Conservation (phyloP, 2,329 filamentous ascomycete genomes). For the Ascochyta clinopodiicola region DNA sequence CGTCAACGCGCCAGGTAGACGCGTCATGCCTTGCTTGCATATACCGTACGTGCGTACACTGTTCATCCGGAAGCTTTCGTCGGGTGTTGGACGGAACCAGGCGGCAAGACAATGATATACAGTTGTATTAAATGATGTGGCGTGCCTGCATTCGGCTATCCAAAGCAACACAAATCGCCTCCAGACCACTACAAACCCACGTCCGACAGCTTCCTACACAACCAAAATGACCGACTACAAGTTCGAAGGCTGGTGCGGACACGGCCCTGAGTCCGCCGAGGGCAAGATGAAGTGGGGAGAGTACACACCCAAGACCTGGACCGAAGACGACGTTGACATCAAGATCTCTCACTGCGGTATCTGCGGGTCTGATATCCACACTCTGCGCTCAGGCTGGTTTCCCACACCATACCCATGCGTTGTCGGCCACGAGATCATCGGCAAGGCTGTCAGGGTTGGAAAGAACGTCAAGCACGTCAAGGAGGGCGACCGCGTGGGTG, state of each 20-base stretch:
- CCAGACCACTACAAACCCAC: background rate
- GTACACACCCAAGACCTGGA: constrained; percentile 55
- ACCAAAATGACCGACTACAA: constrained; percentile 28
- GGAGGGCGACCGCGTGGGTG: constrained; percentile 65
- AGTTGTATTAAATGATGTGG: background rate
- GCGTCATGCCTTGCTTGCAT: constrained; percentile 1
- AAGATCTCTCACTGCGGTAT: constrained; percentile 50
- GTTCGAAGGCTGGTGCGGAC: constrained; percentile 65
- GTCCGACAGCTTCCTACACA: background rate
- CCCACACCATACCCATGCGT: constrained; percentile 48
- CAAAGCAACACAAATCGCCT: background rate
- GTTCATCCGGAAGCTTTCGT: constrained; percentile 7
- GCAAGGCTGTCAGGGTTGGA: constrained; percentile 48
- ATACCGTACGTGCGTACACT: background rate
- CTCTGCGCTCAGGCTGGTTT: constrained; percentile 48
- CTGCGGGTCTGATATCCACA: constrained; percentile 47
- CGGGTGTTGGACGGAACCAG: background rate
- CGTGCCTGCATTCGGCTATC: background rate
- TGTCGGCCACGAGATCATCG: constrained; percentile 53
- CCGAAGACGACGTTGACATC: constrained; percentile 69
- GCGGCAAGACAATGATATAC: background rate
- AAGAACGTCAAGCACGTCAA: constrained; percentile 60
- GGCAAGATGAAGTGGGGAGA: constrained; percentile 63
- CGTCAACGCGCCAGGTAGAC: constrained; percentile 6
- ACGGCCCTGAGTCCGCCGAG: constrained; percentile 55